Percentiles rank a stretch among this genome's conserved stretches.
Evolutionary conservation across 129 eudicot species (phyloP).

Genomic region (Smallanthus sonchifolius): DNA sequence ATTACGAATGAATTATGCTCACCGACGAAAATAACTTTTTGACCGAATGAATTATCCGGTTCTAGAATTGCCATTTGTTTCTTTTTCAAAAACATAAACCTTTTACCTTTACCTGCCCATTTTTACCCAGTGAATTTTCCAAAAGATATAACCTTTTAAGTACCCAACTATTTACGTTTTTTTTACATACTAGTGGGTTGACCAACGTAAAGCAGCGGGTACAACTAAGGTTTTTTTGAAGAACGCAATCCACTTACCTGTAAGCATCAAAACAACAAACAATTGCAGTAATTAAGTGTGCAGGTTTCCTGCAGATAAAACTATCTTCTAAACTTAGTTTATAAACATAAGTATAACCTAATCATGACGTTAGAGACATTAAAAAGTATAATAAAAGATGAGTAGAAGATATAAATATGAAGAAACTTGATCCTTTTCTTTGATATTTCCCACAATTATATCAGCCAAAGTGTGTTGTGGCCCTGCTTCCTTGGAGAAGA

Average conservation of each 20-base stretch:
- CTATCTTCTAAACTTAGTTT: slow-evolving; percentile 9
- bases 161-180: too few species aligned
- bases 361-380: background rate
- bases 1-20: background rate
- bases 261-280: too few species aligned
- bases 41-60: background rate
- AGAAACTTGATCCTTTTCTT: slow-evolving; percentile 59
- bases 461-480: slow-evolving; percentile 73
- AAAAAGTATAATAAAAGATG: background rate
- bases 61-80: background rate
- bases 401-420: slow-evolving; percentile 36
- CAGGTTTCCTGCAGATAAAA: slow-evolving; percentile 34
- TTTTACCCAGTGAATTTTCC: too few species aligned
- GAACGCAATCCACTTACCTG: too few species aligned
- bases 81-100: too few species aligned
- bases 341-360: background rate
- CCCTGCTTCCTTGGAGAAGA: slow-evolving; percentile 40
- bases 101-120: too few species aligned
- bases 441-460: slow-evolving; percentile 54
- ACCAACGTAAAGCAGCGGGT: too few species aligned
- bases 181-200: too few species aligned
- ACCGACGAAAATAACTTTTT: slow-evolving; percentile 3
- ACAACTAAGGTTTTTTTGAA: too few species aligned
- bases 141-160: too few species aligned
- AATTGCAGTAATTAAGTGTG: too few species aligned